Evolutionary conservation across 805 yeast genomes (phyloP), one percentile per base, ranked within the genome.

Genomic region (Schizosaccharomyces octosporus): DNA sequence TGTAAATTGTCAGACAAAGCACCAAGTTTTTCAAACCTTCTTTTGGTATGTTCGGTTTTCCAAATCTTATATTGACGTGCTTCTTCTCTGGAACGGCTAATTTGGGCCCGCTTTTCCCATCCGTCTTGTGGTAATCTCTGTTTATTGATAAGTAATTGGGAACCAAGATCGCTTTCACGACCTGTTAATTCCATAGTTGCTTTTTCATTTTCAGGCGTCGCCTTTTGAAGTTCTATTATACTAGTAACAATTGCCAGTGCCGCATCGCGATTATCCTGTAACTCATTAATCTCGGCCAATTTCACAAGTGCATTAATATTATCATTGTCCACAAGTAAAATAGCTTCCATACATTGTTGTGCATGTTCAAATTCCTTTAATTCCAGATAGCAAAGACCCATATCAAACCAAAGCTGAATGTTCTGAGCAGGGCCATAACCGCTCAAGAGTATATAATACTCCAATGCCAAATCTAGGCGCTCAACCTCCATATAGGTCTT

Each of bases 231-330:
- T 57, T 48, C 64, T 61, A 65, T 62, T 9, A 69, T 73, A n/a
- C 65, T 64, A 19, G 65, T 63, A 5, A 72, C 65, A 15, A 72
- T 63, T 29, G 65, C 67, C 39, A 67, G 67, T 5, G 74, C 74
- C 17, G 67, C 69, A 3, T 64, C 67, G 5, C 64, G 64, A 6
- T 71, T 66, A 36, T 69, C 69, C 2, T 69, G 68, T 1, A 70
- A 68, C 36, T 83, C 86, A 63, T 82, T 79, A 0, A 87, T 80
- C 71, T 93, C 97, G 0, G 93, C 95, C 31, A 93, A 73, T 0
- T 85, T 83, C 36, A 89, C 76, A 66, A 84, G 81, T 11, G 83
- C 79, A 64, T 88, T 95, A 41, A 85, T 72, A 66, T 87, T 82
- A 9, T 76, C 75, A 6, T 64, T 66, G 31, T 72, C 70, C 3